Evolutionary conservation across 2,329 filamentous ascomycete species (phyloP), one percentile per base, ranked within the genome.

Genomic region (Dendryphion nanum): DNA sequence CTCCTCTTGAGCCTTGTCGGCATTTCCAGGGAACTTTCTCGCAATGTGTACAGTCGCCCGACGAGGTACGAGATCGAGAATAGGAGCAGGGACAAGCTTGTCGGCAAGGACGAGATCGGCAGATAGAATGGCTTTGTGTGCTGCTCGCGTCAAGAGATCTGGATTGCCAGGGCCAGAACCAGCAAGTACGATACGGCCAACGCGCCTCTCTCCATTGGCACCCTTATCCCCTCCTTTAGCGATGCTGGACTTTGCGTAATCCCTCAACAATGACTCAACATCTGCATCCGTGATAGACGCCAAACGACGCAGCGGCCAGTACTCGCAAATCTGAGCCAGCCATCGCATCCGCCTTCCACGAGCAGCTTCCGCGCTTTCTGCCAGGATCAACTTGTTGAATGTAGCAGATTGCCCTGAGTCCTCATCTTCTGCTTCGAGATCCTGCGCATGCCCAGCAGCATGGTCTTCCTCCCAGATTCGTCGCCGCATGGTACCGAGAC

Each of bases 1-100:
- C 66, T 98, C 93, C 57, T 90, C 82, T 63, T 98, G 93, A 0
- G 93, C 93, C 30, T 82, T 81, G 53, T 98, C 93, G 28, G 93
- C 93, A 66, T 98, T 97, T 16, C 93, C 93, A 1, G 93, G 93
- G 67, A 98, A 98, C 64, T 98, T 98, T 57, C 90, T 85, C 4
- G 93, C 91, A 53, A 98, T 98, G 55, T 88, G 82, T 10, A 97
- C 84, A 7, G 85, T 83, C 6, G 90, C 95, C 37, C 91, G 81
- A 23, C 93, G 87, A 2, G 93, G 93, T 39, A 97, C 86, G 13
- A 98, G 79, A 48, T 91, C 87, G 7, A 98, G 75, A 3, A 98
- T 88, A 6, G 85, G 82, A 0, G 87, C 77, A 0, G 93, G 88
- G 3, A 93, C 86, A 33, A 93, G 83, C 68, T 93, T 93, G 69